Percentiles rank a stretch among this genome's conserved stretches.
Evolutionary conservation across 2,329 filamentous ascomycete species (phyloP).

Genomic region (Aspergillus fumigatiaffinis): DNA sequence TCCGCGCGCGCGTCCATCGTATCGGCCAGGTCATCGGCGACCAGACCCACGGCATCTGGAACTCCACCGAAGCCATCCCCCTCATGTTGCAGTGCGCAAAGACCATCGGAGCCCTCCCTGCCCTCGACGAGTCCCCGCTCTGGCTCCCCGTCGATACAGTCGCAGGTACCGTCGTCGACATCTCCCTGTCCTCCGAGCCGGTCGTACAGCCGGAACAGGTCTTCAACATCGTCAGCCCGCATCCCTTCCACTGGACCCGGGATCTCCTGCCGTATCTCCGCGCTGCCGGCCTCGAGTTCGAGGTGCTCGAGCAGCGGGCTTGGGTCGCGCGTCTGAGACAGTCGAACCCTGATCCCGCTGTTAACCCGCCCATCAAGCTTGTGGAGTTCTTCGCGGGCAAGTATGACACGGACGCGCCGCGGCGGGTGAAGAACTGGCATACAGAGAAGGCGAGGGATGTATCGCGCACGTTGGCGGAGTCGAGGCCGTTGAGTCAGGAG

Average conservation of each 20-base stretch:
- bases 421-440: constrained; percentile 11
- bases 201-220: constrained; percentile 22
- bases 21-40: constrained; percentile 36
- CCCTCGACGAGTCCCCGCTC: constrained; percentile 40
- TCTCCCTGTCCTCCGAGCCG: constrained; percentile 15
- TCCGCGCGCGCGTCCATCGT: constrained; percentile 26
- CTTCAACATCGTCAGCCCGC: constrained; percentile 53
- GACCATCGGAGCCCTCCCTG: constrained; percentile 44
- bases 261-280: constrained; percentile 54
- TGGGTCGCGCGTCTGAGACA: constrained; percentile 38
- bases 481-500: constrained; percentile 7
- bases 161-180: constrained; percentile 33
- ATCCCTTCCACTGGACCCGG: constrained; percentile 48
- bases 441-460: constrained; percentile 15
- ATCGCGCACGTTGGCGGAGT: constrained; percentile 12
- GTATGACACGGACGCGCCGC: constrained; percentile 37
- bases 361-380: constrained; percentile 52
- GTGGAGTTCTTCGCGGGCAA: constrained; percentile 52
- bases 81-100: constrained; percentile 48
- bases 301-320: constrained; percentile 20
- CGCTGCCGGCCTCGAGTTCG: constrained; percentile 37
- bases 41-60: constrained; percentile 19
- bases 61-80: constrained; percentile 43
- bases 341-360: constrained; percentile 46
- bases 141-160: constrained; percentile 47